Conservation (phyloP, 768 basidiomycete species). For the Boletales sp. region DNA sequence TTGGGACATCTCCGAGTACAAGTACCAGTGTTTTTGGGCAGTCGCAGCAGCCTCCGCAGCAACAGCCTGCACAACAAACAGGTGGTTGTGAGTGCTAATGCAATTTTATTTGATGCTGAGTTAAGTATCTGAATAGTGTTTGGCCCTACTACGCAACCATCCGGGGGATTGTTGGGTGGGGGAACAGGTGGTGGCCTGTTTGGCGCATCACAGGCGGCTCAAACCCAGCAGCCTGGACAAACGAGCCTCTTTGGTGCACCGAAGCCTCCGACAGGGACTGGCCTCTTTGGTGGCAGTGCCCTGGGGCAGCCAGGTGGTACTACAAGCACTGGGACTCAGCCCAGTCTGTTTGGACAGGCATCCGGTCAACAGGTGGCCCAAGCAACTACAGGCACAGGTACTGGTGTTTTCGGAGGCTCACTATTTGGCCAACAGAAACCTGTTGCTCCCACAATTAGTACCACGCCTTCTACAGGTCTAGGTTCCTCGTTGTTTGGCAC, state of each 20-base stretch:
- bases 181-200: conserved; percentile 33
- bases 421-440: conserved; percentile 52
- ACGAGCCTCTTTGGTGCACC: conserved; percentile 26
- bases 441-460: conserved; percentile 45
- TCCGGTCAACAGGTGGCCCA: conserved; percentile 44
- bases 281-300: conserved; percentile 50
- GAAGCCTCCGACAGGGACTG: conserved; percentile 32
- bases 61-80: conserved; percentile 38
- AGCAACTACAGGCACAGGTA: conserved; percentile 29
- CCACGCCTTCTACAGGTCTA: conserved; percentile 39
- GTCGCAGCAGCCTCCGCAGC: conserved; percentile 28
- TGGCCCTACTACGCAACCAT: conserved; percentile 29
- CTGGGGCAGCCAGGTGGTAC: conserved; percentile 41
- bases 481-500: conserved; percentile 40
- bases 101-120: background rate
- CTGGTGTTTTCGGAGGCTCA: conserved; percentile 36
- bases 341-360: conserved; percentile 49
- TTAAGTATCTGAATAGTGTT: conserved; percentile 32
- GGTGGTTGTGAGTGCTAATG: conserved; percentile 31
- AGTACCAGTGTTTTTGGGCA: conserved; percentile 33
- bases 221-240: conserved; percentile 36
- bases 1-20: conserved; percentile 25
- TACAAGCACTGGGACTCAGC: conserved; percentile 28
- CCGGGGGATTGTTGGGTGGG: conserved; percentile 37
- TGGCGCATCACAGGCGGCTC: conserved; percentile 32